Conservation (phyloP, 768 basidiomycete species). For the Chalciporus chontae region DNA sequence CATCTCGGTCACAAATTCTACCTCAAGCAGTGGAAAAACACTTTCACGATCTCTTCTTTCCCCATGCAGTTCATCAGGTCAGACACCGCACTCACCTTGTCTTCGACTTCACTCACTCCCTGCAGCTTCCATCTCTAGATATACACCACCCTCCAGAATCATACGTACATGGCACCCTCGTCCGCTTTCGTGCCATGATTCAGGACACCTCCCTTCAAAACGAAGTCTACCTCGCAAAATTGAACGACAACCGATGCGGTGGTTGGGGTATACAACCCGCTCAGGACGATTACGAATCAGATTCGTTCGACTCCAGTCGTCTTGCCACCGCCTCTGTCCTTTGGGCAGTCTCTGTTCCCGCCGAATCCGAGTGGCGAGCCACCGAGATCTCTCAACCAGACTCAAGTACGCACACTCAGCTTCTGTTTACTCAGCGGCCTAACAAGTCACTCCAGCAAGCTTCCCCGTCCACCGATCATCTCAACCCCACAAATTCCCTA, state of each 20-base stretch:
- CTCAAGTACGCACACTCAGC: conserved; percentile 15
- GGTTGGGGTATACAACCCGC: conserved; percentile 69
- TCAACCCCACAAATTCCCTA: conserved; percentile 63
- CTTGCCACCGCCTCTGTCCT: conserved; percentile 61
- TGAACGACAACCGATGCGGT: conserved; percentile 44
- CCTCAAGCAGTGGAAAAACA: neutral
- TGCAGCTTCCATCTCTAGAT: conserved; percentile 58
- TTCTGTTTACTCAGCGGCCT: neutral
- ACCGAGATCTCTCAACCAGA: conserved; percentile 26
- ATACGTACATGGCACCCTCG: conserved; percentile 52
- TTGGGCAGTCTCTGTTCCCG: conserved; percentile 77
- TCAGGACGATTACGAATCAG: conserved; percentile 12
- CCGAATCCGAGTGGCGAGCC: conserved; percentile 57
- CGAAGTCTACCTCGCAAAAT: conserved; percentile 64
- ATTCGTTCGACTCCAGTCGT: conserved; percentile 40
- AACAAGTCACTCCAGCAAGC: conserved; percentile 13
- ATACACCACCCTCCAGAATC: conserved; percentile 45
- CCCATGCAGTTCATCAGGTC: conserved; percentile 20
- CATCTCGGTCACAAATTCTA: conserved; percentile 3
- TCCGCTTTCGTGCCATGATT: conserved; percentile 73
- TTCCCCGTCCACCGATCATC: conserved; percentile 26
- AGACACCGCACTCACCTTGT: conserved; percentile 6
- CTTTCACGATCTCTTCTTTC: conserved; percentile 6
- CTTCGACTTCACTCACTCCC: conserved; percentile 1
- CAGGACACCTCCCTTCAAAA: conserved; percentile 76